Base-by-base conservation (phyloP, 2,329 filamentous ascomycete genomes). In the Colletotrichum agaves region DNA sequence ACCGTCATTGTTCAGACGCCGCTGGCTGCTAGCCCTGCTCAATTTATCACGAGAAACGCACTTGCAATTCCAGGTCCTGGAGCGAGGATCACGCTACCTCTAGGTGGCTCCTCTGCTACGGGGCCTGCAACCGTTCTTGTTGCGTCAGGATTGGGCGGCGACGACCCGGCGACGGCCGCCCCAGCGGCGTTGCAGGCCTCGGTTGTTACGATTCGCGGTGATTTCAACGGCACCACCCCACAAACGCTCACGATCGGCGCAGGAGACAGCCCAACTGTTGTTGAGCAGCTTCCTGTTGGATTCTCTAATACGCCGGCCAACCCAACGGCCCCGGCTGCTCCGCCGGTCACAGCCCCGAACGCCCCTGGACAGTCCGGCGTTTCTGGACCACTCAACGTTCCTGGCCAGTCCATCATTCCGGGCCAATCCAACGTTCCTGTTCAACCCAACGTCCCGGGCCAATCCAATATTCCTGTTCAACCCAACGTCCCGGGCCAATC, bases 1-100 rank as follows among this genome's bases (percentile, higher is more conserved):
- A 69, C 66, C 43, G 39, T 69, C 19, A 61, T 69, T 13, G 46
- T 69, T 2, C 66, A 69, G 7, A 61, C 66, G 15, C 41, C 66
- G 7, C 19, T 52, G 10, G 35, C 49, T 5, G 61, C n/a, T 5
- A 33, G 15, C 5, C 64, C 61, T 0, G 41, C 33, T 6, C 13
- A 39, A 4, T 59, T 67, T 47, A 43, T 19, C 11, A 67, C 64
- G 1, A 4, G 63, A 27, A 31, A 49, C 15, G 64, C 64, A n/a
- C 53, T 55, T 6, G 35, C 64, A 1, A 55, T 67, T 12, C n/a
- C 39, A 1, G 64, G 64, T 10, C 10, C n/a, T 6, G 64, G 64
- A 6, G 61, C 53, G 8, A 64, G 19, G 4, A 49, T 64, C 33
- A 67, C 64, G 3, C 8, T 67, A 46, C 61, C 53, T 2, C 3